Evolutionary conservation across 176 grass and related monocot species (phyloP).

Genomic region (Carex kokanica): DNA sequence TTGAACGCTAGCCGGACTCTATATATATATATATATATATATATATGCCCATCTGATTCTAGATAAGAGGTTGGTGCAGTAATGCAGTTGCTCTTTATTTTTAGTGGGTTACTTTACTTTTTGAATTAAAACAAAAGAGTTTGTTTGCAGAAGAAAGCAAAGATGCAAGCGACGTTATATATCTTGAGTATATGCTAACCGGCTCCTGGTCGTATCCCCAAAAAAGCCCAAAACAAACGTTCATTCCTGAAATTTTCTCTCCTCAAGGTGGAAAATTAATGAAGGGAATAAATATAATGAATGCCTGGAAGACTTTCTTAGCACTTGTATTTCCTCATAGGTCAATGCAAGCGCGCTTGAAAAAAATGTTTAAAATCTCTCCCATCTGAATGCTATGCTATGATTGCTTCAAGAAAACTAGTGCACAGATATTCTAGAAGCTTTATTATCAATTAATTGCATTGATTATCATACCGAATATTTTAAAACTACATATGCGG

Average conservation of each 20-base stretch:
- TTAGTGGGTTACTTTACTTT: neutral
- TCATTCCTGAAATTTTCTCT: neutral
- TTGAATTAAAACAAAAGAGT: constrained; percentile 15
- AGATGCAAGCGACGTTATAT: neutral
- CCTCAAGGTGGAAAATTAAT: no score
- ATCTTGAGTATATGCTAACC: neutral
- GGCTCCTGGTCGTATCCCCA: neutral
- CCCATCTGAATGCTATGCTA: neutral
- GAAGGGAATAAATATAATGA: no score
- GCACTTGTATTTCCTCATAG: no score
- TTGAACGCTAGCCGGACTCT: no score
- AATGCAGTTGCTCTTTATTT: no score
- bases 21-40: no score
- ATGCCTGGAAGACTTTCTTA: no score
- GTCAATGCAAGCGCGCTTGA: no score
- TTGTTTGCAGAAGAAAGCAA: neutral
- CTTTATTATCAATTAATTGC: neutral
- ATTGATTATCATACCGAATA: neutral
- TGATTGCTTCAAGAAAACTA: neutral
- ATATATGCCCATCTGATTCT: no score
- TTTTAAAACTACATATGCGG: neutral
- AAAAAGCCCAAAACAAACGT: neutral
- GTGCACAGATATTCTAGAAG: neutral
- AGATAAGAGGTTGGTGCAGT: no score
- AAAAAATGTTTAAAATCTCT: neutral